Evolutionary conservation across 768 basidiomycete genomes (phyloP).

Genomic region (Amyloporia xantha): DNA sequence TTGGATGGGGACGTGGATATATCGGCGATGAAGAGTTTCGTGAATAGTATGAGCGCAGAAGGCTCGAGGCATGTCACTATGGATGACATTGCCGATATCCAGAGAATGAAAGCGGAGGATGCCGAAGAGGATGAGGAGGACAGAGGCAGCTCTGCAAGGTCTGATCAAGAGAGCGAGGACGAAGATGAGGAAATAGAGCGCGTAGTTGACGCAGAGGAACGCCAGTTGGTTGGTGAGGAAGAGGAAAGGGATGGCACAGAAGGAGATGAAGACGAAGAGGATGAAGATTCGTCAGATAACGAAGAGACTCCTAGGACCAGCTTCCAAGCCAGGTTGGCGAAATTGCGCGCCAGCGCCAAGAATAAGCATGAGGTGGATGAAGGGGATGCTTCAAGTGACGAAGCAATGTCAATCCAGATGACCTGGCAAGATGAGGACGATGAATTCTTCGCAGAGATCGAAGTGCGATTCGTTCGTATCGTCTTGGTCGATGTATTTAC

Average conservation of each 20-base stretch:
- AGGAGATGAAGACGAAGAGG: slow-evolving; percentile 17
- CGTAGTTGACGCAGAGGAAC: slow-evolving; percentile 11
- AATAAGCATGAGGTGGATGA: slow-evolving; percentile 28
- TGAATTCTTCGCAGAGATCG: slow-evolving; percentile 44
- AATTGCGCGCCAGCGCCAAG: slow-evolving; percentile 22
- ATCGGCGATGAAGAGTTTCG: slow-evolving; percentile 48
- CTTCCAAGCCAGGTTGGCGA: slow-evolving; percentile 32
- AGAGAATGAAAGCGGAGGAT: slow-evolving; percentile 43
- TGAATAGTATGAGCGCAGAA: slow-evolving; percentile 40
- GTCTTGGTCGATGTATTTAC: neutral
- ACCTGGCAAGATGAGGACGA: slow-evolving; percentile 51
- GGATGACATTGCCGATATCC: slow-evolving; percentile 58
- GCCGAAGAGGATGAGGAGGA: slow-evolving; percentile 13
- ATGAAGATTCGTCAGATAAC: slow-evolving; percentile 29
- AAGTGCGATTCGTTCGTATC: slow-evolving; percentile 33
- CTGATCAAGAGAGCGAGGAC: neutral
- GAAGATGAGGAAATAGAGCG: slow-evolving; percentile 15
- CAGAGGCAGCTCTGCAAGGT: slow-evolving; percentile 3
- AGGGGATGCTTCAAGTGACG: slow-evolving; percentile 19
- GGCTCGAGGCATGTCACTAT: slow-evolving; percentile 49
- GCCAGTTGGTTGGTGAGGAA: slow-evolving; percentile 15
- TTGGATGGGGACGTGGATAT: slow-evolving; percentile 45
- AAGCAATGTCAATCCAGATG: slow-evolving; percentile 20
- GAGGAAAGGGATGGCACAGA: slow-evolving; percentile 10
- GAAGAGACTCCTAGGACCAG: slow-evolving; percentile 28